Conservation (phyloP, 305 asterid genomes). For the Solanum aculeatissimum region DNA sequence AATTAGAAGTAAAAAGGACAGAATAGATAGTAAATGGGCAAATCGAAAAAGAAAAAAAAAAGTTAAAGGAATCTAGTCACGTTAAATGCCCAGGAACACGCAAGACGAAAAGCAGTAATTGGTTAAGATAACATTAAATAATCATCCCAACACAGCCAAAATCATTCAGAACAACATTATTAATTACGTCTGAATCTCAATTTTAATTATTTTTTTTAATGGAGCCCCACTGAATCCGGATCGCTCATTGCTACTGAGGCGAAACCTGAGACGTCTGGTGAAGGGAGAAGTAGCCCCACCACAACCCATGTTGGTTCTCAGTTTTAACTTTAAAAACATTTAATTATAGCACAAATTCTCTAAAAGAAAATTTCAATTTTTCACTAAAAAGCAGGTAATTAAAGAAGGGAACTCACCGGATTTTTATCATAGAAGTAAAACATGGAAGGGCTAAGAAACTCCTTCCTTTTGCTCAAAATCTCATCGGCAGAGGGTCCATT, state of each 20-base stretch:
- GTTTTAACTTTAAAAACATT: neutral
- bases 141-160: neutral
- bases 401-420: slow-evolving; percentile 41
- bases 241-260: too few species aligned
- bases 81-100: neutral
- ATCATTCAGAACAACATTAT: neutral
- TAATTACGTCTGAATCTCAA: neutral
- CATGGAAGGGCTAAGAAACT: slow-evolving; percentile 83
- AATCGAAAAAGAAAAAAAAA: too few species aligned
- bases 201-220: neutral
- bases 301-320: neutral
- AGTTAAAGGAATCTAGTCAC: neutral
- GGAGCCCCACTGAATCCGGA: neutral
- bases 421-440: slow-evolving; percentile 39
- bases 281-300: neutral
- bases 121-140: neutral
- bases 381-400: neutral
- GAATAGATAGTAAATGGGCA: neutral
- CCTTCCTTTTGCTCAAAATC: slow-evolving; percentile 45
- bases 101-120: neutral
- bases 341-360: neutral
- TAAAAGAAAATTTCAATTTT: too few species aligned
- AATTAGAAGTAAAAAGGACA: neutral
- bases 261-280: accelerated
- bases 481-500: slow-evolving; percentile 50